Base-by-base conservation (phyloP, 1,284 basidiomycete species). In the Ceratobasidium sp. region DNA sequence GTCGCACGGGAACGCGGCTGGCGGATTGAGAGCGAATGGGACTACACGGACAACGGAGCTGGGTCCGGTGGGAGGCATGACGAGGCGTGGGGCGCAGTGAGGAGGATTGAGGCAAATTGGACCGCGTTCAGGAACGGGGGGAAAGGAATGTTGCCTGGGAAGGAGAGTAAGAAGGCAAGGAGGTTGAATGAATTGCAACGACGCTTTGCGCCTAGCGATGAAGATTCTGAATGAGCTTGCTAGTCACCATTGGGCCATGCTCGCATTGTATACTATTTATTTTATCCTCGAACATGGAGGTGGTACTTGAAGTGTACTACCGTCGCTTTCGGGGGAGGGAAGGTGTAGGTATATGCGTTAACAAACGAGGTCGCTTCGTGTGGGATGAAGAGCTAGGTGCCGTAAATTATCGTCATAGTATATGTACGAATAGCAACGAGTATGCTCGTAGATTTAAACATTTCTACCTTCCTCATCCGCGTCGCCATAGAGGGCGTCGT, bases 41-140 rank as follows among this genome's bases (percentile, higher is more conserved):
- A 87, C 1, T 80, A 84, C 7, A 67, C 80, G 15, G 80, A 81
- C 80, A 67, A 81, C 82, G 15, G 78, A 83, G 19, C 72, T 45
- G 51, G 78, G 7, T 14, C 2, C 44, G 69, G 60, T 24, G 57
- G 69, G 7, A 44, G 60, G 15, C 69, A 72, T 31, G 73, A 80
- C 59, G 79, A 67, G 7, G 48, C 79, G 14, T 90, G 89, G 88
- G 93, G 92, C 45, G 89, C 82, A 14, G 90, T 94, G 47, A 84
- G 86, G 45, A 84, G 84, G 73, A 80, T 94, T 64, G 87, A 91
- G 80, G 83, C 82, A 72, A 94, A 94, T 76, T 94, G 92, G 91
- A 80, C 82, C 24, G 78, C 80, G 56, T 94, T 94, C 79, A 57
- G 45, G 31, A 41, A 62, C 50, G 69, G 69, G 22, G 56, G 56